Percentiles rank a stretch among this genome's conserved stretches.
Evolutionary conservation across 805 yeast genomes (phyloP).

Genomic region (Kazachstania viticola): DNA sequence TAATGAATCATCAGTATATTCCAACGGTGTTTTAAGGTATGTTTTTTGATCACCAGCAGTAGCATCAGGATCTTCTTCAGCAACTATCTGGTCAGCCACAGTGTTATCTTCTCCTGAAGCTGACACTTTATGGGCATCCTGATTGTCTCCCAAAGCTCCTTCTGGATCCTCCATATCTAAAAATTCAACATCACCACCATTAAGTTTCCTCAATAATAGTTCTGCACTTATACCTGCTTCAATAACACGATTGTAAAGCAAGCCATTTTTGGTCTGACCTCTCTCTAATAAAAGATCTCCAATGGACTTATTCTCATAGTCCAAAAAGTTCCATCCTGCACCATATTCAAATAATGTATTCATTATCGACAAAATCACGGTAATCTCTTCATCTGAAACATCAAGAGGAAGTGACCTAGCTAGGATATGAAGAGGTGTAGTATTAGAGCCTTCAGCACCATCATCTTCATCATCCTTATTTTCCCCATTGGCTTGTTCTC

Average conservation of each 20-base stretch:
- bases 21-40: conserved; percentile 54
- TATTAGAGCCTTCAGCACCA: conserved; percentile 38
- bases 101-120: conserved; percentile 5
- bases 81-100: conserved; percentile 1
- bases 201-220: conserved; percentile 58
- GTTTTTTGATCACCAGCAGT: conserved; percentile 57
- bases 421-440: conserved; percentile 71
- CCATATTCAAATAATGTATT: conserved; percentile 67
- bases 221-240: conserved; percentile 91
- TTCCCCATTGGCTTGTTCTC: conserved; percentile 27
- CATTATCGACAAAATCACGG: conserved; percentile 43
- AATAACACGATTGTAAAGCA: conserved; percentile 41
- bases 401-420: conserved; percentile 37
- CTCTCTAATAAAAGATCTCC: conserved; percentile 66
- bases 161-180: conserved; percentile 38
- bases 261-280: conserved; percentile 28
- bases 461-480: conserved; percentile 16
- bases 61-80: conserved; percentile 37
- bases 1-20: conserved; percentile 54
- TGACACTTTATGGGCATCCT: conserved; percentile 12
- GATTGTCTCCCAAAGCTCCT: conserved; percentile 44
- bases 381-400: conserved; percentile 31
- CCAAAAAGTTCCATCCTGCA: conserved; percentile 83
- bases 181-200: conserved; percentile 54
- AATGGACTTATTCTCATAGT: conserved; percentile 63